Conservation (phyloP, 768 basidiomycete species). For the Suillus ampliporus region DNA sequence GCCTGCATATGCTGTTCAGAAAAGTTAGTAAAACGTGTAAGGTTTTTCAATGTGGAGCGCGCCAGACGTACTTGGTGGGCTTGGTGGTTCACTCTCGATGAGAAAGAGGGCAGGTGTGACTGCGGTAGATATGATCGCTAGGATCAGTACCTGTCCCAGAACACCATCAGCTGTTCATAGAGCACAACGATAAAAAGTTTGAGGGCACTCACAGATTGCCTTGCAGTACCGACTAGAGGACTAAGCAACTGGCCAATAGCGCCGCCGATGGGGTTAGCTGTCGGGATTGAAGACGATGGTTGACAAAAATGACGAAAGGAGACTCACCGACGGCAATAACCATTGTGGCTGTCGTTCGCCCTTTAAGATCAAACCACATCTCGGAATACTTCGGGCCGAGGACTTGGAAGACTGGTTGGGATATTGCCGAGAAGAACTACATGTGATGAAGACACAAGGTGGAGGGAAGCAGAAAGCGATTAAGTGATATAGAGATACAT, state of each 20-base stretch:
- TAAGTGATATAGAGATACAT: not conserved
- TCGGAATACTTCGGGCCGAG: slow-evolving; percentile 84
- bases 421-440: slow-evolving; percentile 65
- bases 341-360: slow-evolving; percentile 82
- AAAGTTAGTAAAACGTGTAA: not conserved
- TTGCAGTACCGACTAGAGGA: slow-evolving; percentile 58
- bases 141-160: slow-evolving; percentile 61
- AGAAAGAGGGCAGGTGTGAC: slow-evolving; percentile 63
- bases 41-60: not conserved
- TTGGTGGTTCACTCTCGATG: slow-evolving; percentile 66
- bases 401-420: slow-evolving; percentile 79
- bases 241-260: slow-evolving; percentile 78
- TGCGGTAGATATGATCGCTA: slow-evolving; percentile 74
- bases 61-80: slow-evolving; percentile 69
- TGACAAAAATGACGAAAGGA: not conserved
- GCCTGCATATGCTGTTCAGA: slow-evolving; percentile 62
- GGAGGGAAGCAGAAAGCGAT: not conserved
- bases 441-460: not conserved
- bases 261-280: slow-evolving; percentile 76
- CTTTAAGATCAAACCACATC: slow-evolving; percentile 78
- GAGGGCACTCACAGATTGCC: slow-evolving; percentile 60
- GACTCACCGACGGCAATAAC: slow-evolving; percentile 50
- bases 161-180: not conserved
- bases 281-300: not conserved
- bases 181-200: not conserved